A percentile compares a stretch with the other conserved stretches of the same genome.
These are phyloP conservation scores for Erodium moschatum DNA, from an alignment of 441 rosid species.

Conservation along the genomic window DNA sequence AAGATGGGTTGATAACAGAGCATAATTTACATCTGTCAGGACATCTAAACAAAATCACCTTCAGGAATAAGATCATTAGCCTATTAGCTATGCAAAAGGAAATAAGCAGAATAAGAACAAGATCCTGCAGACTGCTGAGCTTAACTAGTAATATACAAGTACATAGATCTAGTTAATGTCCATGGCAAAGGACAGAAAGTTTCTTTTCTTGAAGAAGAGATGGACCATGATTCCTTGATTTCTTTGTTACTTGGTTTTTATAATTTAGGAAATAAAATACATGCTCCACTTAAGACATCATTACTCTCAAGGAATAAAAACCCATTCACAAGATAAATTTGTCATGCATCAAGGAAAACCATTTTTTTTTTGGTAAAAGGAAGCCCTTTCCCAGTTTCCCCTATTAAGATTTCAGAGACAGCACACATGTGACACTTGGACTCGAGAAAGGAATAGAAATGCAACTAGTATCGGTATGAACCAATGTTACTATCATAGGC, in stretches of 20 bases:
- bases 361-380: too few relatives aligned
- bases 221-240: too few relatives aligned
- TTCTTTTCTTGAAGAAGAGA: too few relatives aligned
- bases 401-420: too few relatives aligned
- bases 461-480: not conserved
- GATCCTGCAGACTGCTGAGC: not conserved
- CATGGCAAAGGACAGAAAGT: not conserved
- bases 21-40: not conserved
- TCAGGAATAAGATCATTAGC: constrained; percentile 1
- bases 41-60: constrained; percentile 1
- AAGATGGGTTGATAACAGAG: not conserved
- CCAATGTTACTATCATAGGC: not conserved
- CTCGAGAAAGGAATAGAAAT: too few relatives aligned
- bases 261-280: not conserved
- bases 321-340: too few relatives aligned
- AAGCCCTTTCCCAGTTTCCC: too few relatives aligned
- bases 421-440: too few relatives aligned
- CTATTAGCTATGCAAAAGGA: constrained; percentile 3
- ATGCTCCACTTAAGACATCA: not conserved
- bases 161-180: not conserved
- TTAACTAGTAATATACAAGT: not conserved
- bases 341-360: too few relatives aligned
- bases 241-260: too few relatives aligned
- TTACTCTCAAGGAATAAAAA: not conserved
- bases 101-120: not conserved